Percentiles rank a stretch among this genome's conserved stretches.
These are phyloP conservation scores for Lenzites betulinus DNA, from an alignment of 768 basidiomycete genomes.

Conservation along the genomic window DNA sequence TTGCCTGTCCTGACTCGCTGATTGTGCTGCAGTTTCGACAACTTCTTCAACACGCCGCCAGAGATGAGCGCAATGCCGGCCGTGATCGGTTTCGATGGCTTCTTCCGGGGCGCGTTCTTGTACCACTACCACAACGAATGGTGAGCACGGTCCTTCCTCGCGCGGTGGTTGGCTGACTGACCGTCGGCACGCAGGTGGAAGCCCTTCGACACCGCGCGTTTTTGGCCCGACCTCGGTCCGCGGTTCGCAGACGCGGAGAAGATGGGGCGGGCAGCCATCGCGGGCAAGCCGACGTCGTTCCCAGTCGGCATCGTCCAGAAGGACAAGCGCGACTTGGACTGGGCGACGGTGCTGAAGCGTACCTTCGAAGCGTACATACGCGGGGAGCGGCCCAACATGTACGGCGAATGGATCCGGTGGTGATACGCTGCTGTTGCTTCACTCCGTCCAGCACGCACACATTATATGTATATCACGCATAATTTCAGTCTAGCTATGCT, in stretches of 20 bases:
- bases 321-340: constrained; percentile 82
- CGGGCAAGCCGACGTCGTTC: constrained; percentile 1
- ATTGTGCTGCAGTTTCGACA: constrained; percentile 60
- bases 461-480: constrained; percentile 6
- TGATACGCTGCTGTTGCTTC: constrained; percentile 25
- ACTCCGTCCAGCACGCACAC: not conserved
- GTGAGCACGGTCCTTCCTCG: constrained; percentile 40
- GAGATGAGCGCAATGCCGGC: constrained; percentile 76
- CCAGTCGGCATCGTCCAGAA: constrained; percentile 27
- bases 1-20: not conserved
- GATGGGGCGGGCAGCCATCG: constrained; percentile 50
- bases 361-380: constrained; percentile 93
- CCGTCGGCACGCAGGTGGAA: constrained; percentile 70
- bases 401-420: constrained; percentile 76
- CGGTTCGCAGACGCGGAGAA: constrained; percentile 77
- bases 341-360: constrained; percentile 93
- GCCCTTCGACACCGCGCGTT: constrained; percentile 86
- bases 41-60: constrained; percentile 83
- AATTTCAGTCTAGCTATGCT: not conserved
- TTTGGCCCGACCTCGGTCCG: constrained; percentile 91
- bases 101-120: constrained; percentile 92
- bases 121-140: constrained; percentile 97
- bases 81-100: constrained; percentile 88
- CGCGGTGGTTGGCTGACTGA: not conserved
- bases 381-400: constrained; percentile 93